Percentiles rank a stretch among this genome's conserved stretches.
phyloP scores from a whole-genome alignment of 2,329 filamentous ascomycete species.

The Exserohilum turcica region DNA sequence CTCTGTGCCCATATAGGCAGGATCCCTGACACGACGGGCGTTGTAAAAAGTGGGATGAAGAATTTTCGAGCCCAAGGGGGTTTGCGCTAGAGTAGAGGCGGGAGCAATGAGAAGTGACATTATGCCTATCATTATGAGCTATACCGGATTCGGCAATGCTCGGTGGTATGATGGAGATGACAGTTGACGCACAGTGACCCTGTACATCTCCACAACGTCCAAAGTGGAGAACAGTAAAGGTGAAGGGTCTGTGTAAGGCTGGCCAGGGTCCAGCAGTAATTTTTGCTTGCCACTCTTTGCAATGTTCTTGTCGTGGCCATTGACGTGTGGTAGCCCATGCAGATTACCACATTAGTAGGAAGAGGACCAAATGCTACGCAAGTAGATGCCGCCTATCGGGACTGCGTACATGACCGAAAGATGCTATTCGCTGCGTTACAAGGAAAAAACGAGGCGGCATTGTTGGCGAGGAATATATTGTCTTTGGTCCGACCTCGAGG shows the following conservation, averaged over 20 bases:
- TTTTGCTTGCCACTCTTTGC: too few species aligned
- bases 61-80: background rate
- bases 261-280: background rate
- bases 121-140: background rate
- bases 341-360: too few species aligned
- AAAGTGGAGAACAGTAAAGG: background rate
- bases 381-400: too few species aligned
- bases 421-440: too few species aligned
- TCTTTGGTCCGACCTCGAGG: background rate
- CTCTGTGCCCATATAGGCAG: background rate
- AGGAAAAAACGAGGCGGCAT: too few species aligned
- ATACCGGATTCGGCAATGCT: background rate
- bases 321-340: too few species aligned
- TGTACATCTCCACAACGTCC: background rate
- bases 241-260: background rate
- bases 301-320: too few species aligned
- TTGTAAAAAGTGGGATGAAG: background rate
- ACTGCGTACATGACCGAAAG: too few species aligned
- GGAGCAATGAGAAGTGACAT: background rate
- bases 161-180: background rate
- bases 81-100: conserved; percentile 1
- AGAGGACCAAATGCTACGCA: too few species aligned
- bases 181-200: background rate
- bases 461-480: background rate
- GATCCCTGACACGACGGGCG: background rate